Base-by-base conservation (phyloP, 148 eudicot genomes). In the Vaccinium corymbosum region DNA sequence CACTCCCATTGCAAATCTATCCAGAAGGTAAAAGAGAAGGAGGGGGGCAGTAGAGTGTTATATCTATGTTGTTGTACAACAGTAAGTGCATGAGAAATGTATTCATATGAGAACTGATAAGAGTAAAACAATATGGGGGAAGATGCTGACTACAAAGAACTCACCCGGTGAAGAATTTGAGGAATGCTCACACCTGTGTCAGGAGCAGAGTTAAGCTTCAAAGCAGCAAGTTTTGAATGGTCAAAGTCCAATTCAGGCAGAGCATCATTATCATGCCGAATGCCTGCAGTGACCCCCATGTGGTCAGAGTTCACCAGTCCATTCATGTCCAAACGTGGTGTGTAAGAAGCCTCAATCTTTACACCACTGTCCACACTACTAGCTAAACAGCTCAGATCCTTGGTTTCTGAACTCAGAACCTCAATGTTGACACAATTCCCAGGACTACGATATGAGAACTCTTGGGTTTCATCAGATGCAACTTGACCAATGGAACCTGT, bases 101-200 rank as follows among this genome's bases (percentile, higher is more conserved):
- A 66, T 81, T 49, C 71, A 8, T 5, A 25, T 62, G 35, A 27
- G 68, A 27, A 70, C 12, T 32, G 75, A 71, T 1, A 12, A 32
- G 32, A 64, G 29, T 22, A n/a, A 27, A 29, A 68, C 17, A 68
- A 29, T 68, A 68, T 12, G 29, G 38, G 7, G 73, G 17, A 11
- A 25, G 13, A 72, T 72, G 76, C 49, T 7, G 76, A 72, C 49
- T 35, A 75, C 32, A 73, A n/a, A 64, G 71, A 83, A 88, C 97
- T 91, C 87, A 97, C 99, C 86, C 86, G 64, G 88, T 97, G 98
- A 83, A 97, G 96, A 84, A 97, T 85, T 87, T 94, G 95, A 78
- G 99, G 98, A 89, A 97, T 95, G 91, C 99, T 97, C 25, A 89
- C 93, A 84, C 94, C 93, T n/a, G 90, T 84, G 82, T 93, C 99